phyloP scores from a whole-genome alignment of 2,329 filamentous ascomycete genomes.

The Pyricularia sp. region DNA sequence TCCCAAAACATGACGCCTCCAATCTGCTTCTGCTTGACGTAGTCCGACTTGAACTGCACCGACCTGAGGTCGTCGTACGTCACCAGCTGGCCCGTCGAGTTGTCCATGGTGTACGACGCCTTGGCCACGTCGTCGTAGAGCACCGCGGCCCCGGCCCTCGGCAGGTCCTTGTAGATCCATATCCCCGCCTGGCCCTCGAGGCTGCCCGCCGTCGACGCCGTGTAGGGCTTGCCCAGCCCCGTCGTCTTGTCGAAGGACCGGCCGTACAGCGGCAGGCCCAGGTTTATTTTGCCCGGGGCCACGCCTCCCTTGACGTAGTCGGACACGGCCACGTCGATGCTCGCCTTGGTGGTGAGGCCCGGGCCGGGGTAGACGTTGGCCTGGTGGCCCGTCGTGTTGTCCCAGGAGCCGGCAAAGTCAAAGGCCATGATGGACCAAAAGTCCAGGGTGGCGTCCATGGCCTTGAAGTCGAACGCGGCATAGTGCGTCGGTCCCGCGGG shows the following conservation, averaged over 20 bases:
- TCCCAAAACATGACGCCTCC: constrained; percentile 87
- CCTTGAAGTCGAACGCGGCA: constrained; percentile 32
- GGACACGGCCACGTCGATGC: constrained; percentile 53
- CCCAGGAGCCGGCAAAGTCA: constrained; percentile 64
- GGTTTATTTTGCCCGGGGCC: constrained; percentile 54
- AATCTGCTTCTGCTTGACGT: constrained; percentile 51
- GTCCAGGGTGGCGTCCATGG: constrained; percentile 39
- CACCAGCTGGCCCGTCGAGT: constrained; percentile 49
- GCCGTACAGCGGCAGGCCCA: constrained; percentile 75
- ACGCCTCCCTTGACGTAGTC: constrained; percentile 58
- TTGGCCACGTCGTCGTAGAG: constrained; percentile 45
- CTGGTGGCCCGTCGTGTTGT: constrained; percentile 52
- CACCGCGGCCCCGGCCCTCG: constrained; percentile 48
- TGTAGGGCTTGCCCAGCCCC: constrained; percentile 55
- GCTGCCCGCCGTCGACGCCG: constrained; percentile 56
- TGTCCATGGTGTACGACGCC: constrained; percentile 65
- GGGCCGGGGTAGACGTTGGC: constrained; percentile 57
- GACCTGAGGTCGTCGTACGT: constrained; percentile 60
- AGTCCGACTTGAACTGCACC: constrained; percentile 52
- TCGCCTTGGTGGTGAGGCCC: constrained; percentile 53
- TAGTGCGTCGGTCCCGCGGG: constrained; percentile 40
- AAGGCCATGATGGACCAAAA: constrained; percentile 61
- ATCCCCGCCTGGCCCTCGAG: constrained; percentile 57
- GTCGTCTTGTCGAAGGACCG: constrained; percentile 55
- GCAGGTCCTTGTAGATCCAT: constrained; percentile 76